phyloP scores from a whole-genome alignment of 257 asterid genomes.

The Solanum bulbocastanum region DNA sequence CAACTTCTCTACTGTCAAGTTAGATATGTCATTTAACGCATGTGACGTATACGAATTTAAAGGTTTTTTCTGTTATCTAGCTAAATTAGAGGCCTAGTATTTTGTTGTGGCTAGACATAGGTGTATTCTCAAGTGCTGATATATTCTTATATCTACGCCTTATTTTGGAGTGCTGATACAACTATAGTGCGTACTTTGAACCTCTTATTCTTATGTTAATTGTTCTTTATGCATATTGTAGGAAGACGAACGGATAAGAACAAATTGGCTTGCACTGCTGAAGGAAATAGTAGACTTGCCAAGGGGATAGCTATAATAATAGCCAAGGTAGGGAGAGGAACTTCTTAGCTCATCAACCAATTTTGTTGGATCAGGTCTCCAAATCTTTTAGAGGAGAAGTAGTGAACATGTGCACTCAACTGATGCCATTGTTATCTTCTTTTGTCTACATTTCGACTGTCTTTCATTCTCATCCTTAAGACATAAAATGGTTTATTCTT shows the following conservation, averaged over 20 bases:
- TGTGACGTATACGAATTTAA: too few species aligned
- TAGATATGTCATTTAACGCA: too few species aligned
- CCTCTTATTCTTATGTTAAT: background rate
- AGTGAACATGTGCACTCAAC: constrained; percentile 33
- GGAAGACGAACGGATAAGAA: constrained; percentile 82
- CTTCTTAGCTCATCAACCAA: constrained; percentile 20
- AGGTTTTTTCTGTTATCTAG: too few species aligned
- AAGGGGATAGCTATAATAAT: constrained; percentile 29
- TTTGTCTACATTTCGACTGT: background rate
- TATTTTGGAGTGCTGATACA: background rate
- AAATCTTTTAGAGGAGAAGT: constrained; percentile 39
- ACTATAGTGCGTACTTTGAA: background rate
- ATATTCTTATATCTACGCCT: background rate
- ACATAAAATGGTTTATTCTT: background rate
- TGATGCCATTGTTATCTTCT: background rate
- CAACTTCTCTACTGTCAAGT: too few species aligned
- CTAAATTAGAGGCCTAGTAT: too few species aligned
- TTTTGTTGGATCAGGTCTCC: constrained; percentile 24
- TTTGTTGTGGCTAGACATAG: too few species aligned
- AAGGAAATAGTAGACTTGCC: constrained; percentile 68
- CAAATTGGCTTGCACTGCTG: constrained; percentile 77
- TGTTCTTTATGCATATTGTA: constrained; percentile 20
- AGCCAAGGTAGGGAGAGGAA: constrained; percentile 26
- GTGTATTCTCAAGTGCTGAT: too few species aligned
- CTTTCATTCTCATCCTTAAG: background rate